Evolutionary conservation across 306 rosid species (phyloP), one percentile per base, ranked within the genome.

Genomic region (Argentina anserina): DNA sequence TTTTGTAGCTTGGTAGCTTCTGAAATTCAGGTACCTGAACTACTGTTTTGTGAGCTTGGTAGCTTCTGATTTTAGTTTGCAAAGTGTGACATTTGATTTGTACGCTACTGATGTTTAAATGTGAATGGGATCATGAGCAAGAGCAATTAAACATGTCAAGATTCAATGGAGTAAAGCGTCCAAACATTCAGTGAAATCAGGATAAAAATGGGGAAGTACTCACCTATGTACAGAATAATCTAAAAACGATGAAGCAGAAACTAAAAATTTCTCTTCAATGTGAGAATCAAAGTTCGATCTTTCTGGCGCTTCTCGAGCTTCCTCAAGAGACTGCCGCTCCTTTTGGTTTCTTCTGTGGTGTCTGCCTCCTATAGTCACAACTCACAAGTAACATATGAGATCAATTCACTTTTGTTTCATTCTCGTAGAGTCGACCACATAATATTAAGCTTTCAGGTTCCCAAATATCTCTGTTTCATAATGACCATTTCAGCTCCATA

Each of bases 291-390:
- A 1, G 37, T 73, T 7, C 80, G 78, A 21, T 59, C 84, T 28
- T 80, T 23, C 75, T 80, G 87, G 37, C 82, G 82, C 69, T 83
- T 83, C 82, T 83, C 82, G 12, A 74, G 37, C 82, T 83, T 83
- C 72, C 87, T 83, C 42, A 25, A 2, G 5, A 80, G 82, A 73
- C 80, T 81, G 13, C 70, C 61, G 23, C 87, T 83, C 78, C 77
- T 83, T 41, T 70, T 83, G 15, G 69, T 25, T 70, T 80, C 87
- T 76, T 79, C 87, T 2, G 78, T 21, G 60, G 77, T 5, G 41
- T 83, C 87, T 15, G 63, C 87, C 41, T 76, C 87, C 87, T 58
- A 14, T 58, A 58, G 13, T 58, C n/a, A n/a, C n/a, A n/a, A 14
- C 5, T 13, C 37, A 28, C 21, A 37, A 58, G 34, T 3, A 58